Evolutionary conservation across 176 grass and related monocot genomes (phyloP), one percentile per base, ranked within the genome.

Genomic region (Ampelocalamus luodianensis): DNA sequence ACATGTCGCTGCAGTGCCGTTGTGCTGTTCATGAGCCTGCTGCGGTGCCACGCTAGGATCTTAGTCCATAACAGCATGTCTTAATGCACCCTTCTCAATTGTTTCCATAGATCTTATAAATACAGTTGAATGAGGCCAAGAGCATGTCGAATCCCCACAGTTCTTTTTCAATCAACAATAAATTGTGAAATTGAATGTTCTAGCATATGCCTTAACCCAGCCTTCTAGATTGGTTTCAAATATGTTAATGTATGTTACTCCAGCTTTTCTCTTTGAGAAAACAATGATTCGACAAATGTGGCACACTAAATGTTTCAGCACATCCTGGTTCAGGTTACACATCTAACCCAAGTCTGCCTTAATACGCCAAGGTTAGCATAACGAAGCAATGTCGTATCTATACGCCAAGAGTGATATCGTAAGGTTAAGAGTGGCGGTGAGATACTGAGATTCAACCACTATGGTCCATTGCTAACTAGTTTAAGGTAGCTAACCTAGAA

Each of bases 121-220:
- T 7, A 23, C 39, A 86, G 0, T 8, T 23, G 49, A 38, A 50
- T 0, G 4, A 16, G 14, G 48, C 48, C 48, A 50, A 15, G 4
- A 16, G 39, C 23, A 69, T 16, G 50, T 36, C 29, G 50, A 55
- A 77, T 45, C n/a, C 5, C 3, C 0, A 37, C 10, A 70, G 17
- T 45, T 4, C 49, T 42, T 85, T 85, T 46, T 78, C 38, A 85
- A 44, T 5, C 10, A 83, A 50, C n/a, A 76, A 10, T 32, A 38
- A 26, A 75, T 53, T 36, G 27, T 24, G 27, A 60, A 64, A 63
- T 43, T 23, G 39, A 42, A 12, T 39, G 4, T 72, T 49, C 26
- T 6, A 65, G 10, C 5, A 44, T 20, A 68, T 66, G 15, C 22
- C 22, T 15, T 16, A 4, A 78, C 46, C 23, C 16, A 36, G 14